Conservation (phyloP, 2,329 filamentous ascomycete genomes). For the Aspergillus ruber region DNA sequence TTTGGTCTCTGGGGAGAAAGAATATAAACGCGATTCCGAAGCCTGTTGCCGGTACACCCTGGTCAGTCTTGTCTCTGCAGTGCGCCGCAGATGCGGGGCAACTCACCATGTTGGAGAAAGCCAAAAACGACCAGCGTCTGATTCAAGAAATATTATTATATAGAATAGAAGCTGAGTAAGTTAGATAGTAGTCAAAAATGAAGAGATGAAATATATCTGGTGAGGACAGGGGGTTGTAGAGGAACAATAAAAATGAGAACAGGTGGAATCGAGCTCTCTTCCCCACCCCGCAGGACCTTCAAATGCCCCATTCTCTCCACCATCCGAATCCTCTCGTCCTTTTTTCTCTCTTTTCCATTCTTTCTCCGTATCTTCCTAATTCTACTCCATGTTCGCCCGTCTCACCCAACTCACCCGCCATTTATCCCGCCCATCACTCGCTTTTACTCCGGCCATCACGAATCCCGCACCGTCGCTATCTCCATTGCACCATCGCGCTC, state of each 20-base stretch:
- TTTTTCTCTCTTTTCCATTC: background rate
- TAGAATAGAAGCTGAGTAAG: background rate
- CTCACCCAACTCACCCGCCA: constrained; percentile 68
- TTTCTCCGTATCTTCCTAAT: background rate
- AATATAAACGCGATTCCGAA: constrained; percentile 85
- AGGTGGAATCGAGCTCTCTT: background rate
- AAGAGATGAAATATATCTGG: background rate
- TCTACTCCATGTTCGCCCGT: constrained; percentile 64
- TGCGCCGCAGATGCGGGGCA: constrained; percentile 10
- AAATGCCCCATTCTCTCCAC: constrained; percentile 4
- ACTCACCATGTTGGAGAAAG: constrained; percentile 11
- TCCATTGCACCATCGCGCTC: constrained; percentile 10
- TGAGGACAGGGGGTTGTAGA: background rate
- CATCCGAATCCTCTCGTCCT: constrained; percentile 4
- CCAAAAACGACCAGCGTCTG: background rate
- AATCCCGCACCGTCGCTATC: constrained; percentile 25
- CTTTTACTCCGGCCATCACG: constrained; percentile 42
- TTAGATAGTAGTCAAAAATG: background rate
- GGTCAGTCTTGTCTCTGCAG: background rate
- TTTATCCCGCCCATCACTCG: constrained; percentile 57
- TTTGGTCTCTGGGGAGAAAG: constrained; percentile 84
- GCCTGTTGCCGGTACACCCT: constrained; percentile 30
- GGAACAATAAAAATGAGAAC: background rate
- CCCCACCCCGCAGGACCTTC: constrained; percentile 10
- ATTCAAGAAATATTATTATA: background rate